Evolutionary conservation across 2,329 filamentous ascomycete species (phyloP).

Genomic region (Epicoccum sorghinum): DNA sequence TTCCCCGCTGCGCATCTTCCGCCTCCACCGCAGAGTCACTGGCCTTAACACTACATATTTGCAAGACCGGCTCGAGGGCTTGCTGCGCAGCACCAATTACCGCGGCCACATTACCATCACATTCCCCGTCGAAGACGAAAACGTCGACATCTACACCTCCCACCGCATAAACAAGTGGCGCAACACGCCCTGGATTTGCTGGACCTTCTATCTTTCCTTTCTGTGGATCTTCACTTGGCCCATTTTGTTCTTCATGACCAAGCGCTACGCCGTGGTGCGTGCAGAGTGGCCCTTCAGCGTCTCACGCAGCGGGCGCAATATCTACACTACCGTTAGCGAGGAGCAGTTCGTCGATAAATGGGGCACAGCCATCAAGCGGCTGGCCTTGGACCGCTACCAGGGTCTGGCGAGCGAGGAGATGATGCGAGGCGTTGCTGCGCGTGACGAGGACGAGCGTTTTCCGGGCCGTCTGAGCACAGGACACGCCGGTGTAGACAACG

Average conservation of each 20-base stretch:
- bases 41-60: slow-evolving; percentile 67
- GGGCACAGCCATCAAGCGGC: slow-evolving; percentile 64
- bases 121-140: slow-evolving; percentile 64
- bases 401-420: slow-evolving; percentile 59
- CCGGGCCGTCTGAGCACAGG: slow-evolving; percentile 35
- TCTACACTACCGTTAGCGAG: slow-evolving; percentile 59
- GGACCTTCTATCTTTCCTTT: slow-evolving; percentile 70
- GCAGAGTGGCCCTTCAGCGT: slow-evolving; percentile 66
- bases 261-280: slow-evolving; percentile 68
- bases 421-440: slow-evolving; percentile 36
- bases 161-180: slow-evolving; percentile 70
- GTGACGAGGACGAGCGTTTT: slow-evolving; percentile 46
- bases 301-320: slow-evolving; percentile 43
- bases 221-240: slow-evolving; percentile 76
- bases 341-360: slow-evolving; percentile 68
- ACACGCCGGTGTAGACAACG: slow-evolving; percentile 38
- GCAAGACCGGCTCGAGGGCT: slow-evolving; percentile 57
- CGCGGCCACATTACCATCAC: slow-evolving; percentile 64
- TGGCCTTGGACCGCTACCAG: slow-evolving; percentile 64
- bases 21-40: slow-evolving; percentile 53
- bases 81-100: slow-evolving; percentile 71
- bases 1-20: slow-evolving; percentile 61
- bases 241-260: slow-evolving; percentile 69
- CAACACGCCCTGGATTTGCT: slow-evolving; percentile 65
- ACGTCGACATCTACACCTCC: slow-evolving; percentile 68